Base-by-base conservation (phyloP, 2,329 filamentous ascomycete species). In the Aspergillus sp. region DNA sequence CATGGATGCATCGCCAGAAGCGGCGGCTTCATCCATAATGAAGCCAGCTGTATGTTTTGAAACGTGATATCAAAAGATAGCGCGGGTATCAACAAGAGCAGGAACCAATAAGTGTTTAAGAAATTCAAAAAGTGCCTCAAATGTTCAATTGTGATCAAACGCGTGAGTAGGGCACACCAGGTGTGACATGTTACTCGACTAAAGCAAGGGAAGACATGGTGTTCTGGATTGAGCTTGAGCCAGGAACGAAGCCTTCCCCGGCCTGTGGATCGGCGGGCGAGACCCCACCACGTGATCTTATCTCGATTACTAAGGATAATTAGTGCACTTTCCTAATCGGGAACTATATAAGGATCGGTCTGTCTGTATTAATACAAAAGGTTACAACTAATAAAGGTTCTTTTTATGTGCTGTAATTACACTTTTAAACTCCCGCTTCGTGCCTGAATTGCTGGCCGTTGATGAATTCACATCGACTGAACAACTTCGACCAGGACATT, bases 21-120 rank as follows among this genome's bases (percentile, higher is more conserved):
- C 59, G 39, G 65, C 25, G 7, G 65, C 23, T 35, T 67, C 59
- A 55, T 73, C 69, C 72, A 73, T 73, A 19, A 58, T 53, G 46
- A 43, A 41, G 41, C 27, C 49, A 52, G 14, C 21, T 39, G 15
- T 39, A 17, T 12, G 21, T 45, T 35, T 43, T 40, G 12, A 21
- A 52, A 17, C 17, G 19, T 37, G 37, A 27, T 39, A 45, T 44
- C 25, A 48, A 57, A 44, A 14, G 21, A 27, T 15, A 46, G 15
- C 51, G 27, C 21, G 35, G 44, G 23, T 40, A 56, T 49, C 39
- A 40, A 56, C 21, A 40, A 44, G 14, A 37, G 15, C 9, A 21
- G 12, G 11, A 50, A 37, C 11, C 2, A 39, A 50, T 31, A 9
- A 48, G 17, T 45, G 31, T 50, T 31, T 3, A 39, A 52, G 12